Base-by-base conservation (phyloP, 192 early-diverging fungal genomes). In the Gorgonomyces haynaldii region DNA sequence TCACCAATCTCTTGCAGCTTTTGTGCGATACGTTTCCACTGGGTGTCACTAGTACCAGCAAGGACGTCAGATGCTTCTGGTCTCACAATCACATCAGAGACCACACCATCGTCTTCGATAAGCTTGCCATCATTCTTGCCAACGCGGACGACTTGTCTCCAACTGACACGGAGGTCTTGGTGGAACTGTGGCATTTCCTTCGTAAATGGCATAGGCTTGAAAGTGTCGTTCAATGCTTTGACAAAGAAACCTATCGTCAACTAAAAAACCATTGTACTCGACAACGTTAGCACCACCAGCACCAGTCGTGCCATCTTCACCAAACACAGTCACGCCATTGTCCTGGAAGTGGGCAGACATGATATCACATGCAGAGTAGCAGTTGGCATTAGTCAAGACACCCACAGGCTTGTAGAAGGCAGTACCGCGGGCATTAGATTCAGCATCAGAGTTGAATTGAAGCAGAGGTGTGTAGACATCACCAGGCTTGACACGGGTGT, bases 341-440 rank as follows among this genome's bases (percentile, higher is more conserved):
- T 58, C 56, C 43, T 58, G 48, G 51, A 58, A 44, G 23, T 35
- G 4, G 28, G 56, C 56, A 9, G 26, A n/a, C 17, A 58, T 55
- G 7, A 56, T 52, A 23, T 58, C 56, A 17, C 56, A 58, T 15
- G 56, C 37, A 1, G 53, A 56, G 21, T 49, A 58, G 42, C 56
- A 58, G 1, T 41, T 23, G 26, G 38, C 56, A 25, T 58, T 30
- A 31, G 7, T 58, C 15, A 43, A 31, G 16, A 58, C 16, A 21
- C 12, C 56, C 6, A 58, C 56, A n/a, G 56, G 55, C 40, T 49
- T 60, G 1, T 45, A 12, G 38, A 43, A 58, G n/a, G 26, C 26
- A 4, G 29, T 12, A n/a, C 56, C 56, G n/a, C 45, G 13, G 2
- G 3, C 7, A 36, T 58, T 59, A 12, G 40, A 37, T 21, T 10